A percentile compares a stretch with the other conserved stretches of the same genome.
Conservation (phyloP, 1,284 basidiomycete genomes). For the Pholiota adiposa region DNA sequence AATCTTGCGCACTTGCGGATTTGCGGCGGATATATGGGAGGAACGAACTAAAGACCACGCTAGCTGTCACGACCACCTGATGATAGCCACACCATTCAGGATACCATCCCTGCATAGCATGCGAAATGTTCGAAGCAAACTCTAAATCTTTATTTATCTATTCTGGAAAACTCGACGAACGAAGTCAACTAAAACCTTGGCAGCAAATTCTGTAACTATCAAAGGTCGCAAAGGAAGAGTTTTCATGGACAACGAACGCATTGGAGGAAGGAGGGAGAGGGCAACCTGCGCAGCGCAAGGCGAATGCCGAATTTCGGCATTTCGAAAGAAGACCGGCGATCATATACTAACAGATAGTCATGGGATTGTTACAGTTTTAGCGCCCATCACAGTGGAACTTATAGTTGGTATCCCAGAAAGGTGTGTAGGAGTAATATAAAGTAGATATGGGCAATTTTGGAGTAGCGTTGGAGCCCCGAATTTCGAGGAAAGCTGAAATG, state of each 20-base stretch:
- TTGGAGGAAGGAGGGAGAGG: no score
- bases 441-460: no score
- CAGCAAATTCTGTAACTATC: no score
- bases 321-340: background rate
- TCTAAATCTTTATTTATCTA: background rate
- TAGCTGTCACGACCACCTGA: background rate
- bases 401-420: background rate
- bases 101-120: background rate
- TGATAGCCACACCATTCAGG: background rate
- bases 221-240: no score
- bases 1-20: background rate
- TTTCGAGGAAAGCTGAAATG: no score
- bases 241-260: no score
- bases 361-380: background rate
- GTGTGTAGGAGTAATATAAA: no score
- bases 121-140: background rate
- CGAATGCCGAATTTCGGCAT: background rate
- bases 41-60: background rate
- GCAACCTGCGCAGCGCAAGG: no score
- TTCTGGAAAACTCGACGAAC: background rate
- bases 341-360: no score
- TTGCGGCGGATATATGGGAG: background rate
- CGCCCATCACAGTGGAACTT: background rate
- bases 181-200: background rate
- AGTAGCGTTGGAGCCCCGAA: no score